A percentile compares a stretch with the other conserved stretches of the same genome.
Evolutionary conservation across 352 stramenopile species (phyloP).

Genomic region (Blastocystis sp.): DNA sequence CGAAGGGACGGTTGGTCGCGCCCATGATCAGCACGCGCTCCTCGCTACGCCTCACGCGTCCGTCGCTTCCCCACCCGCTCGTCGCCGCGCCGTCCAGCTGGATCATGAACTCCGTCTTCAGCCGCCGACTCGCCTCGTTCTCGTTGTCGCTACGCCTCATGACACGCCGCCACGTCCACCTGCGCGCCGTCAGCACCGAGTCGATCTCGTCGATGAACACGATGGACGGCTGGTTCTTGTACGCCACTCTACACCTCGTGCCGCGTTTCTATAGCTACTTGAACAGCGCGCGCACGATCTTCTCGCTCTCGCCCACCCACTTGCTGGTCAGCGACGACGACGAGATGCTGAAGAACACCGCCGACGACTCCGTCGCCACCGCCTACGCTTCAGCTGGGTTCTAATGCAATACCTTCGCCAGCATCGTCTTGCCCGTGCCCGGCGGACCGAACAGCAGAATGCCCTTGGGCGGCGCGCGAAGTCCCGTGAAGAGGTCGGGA

Average conservation of each 20-base stretch:
- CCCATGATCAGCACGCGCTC: conserved; percentile 80
- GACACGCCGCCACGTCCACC: conserved; percentile 75
- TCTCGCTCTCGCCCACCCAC: conserved; percentile 84
- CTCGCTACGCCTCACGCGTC: conserved; percentile 25
- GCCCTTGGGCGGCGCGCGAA: conserved; percentile 77
- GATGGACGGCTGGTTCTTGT: conserved; percentile 75
- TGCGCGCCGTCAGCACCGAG: conserved; percentile 76
- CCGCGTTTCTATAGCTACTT: conserved; percentile 79
- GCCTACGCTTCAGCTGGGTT: conserved; percentile 8
- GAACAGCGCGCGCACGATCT: conserved; percentile 83
- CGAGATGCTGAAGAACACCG: conserved; percentile 77
- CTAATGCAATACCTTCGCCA: too few species aligned
- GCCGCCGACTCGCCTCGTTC: conserved; percentile 81
- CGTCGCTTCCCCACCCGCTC: conserved; percentile 72
- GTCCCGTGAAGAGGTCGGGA: conserved; percentile 87
- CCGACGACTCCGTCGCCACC: conserved; percentile 69
- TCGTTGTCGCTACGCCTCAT: conserved; percentile 73
- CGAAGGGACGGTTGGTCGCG: conserved; percentile 74
- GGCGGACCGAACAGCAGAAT: too few species aligned
- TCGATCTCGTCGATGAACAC: conserved; percentile 87
- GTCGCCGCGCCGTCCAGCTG: conserved; percentile 81
- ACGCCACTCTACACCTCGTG: conserved; percentile 57
- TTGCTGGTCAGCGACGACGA: conserved; percentile 84
- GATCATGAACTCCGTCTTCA: conserved; percentile 87
- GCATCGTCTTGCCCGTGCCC: conserved; percentile 73